Evolutionary conservation across 495 filamentous ascomycete species (phyloP).

Genomic region (Tuber magnatum): DNA sequence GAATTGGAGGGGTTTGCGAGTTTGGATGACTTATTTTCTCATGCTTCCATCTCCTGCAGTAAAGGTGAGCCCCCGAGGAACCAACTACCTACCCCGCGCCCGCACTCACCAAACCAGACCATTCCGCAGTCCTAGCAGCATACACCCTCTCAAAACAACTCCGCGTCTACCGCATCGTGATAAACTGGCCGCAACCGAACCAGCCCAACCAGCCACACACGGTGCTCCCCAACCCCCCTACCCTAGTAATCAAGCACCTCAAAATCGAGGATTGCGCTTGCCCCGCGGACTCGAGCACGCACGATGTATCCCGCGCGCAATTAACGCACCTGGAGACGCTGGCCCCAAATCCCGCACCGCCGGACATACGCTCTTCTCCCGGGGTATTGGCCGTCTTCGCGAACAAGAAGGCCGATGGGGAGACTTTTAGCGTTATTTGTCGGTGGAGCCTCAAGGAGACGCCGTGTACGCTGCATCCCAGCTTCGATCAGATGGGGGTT

Average conservation of each 20-base stretch:
- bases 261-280: constrained; percentile 35
- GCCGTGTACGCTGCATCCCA: constrained; percentile 32
- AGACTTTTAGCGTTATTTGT: constrained; percentile 33
- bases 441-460: constrained; percentile 37
- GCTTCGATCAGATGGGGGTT: constrained; percentile 38
- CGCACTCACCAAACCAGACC: constrained; percentile 16
- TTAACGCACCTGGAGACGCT: constrained; percentile 38
- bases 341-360: constrained; percentile 28
- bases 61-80: constrained; percentile 24
- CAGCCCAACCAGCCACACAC: constrained; percentile 26
- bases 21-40: constrained; percentile 39
- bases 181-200: constrained; percentile 36
- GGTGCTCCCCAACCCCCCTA: constrained; percentile 27
- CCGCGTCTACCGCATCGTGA: constrained; percentile 37
- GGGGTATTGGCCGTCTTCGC: constrained; percentile 37
- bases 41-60: constrained; percentile 39
- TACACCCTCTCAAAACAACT: constrained; percentile 40
- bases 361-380: constrained; percentile 15
- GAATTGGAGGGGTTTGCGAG: constrained; percentile 36
- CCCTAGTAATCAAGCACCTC: constrained; percentile 29
- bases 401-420: constrained; percentile 18
- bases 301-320: constrained; percentile 32
- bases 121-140: constrained; percentile 32
- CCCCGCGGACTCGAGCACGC: constrained; percentile 23
- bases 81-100: neutral